Base-by-base conservation (phyloP, 2,329 filamentous ascomycete genomes). In the Parastagonospora avenae region DNA sequence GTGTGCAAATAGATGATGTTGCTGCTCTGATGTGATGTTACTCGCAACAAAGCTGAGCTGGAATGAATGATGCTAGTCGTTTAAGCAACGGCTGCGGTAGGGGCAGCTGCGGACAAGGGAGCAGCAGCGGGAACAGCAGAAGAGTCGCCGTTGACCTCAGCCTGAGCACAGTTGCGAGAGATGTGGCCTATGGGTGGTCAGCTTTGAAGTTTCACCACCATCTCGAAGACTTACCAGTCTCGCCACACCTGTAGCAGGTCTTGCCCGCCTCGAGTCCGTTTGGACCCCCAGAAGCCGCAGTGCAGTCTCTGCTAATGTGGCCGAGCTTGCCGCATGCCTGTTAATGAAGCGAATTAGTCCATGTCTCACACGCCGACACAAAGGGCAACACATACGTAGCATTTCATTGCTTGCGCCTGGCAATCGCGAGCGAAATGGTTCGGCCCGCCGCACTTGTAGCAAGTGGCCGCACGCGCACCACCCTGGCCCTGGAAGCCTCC, bases 391-490 rank as follows among this genome's bases (percentile, higher is more conserved):
- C 92, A 97, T 62, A 92, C 92, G 71, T 96, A 97, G 83, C 92
- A 97, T 81, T 97, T 97, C 91, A 96, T 96, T 58, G 92, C 91
- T 78, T 96, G 92, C 64, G 94, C 92, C 82, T 97, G 94, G 83
- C 94, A 99, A 72, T 99, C 94, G 61, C 94, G 90, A 60, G 94
- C 94, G 73, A 96, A 99, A 80, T 99, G 94, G 83, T 99, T 99
- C 53, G 94, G 94, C 30, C 93, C 85, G 65, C 85, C 85, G 62
- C 85, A 88, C 77, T 87, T 87, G 80, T 87, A 87, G 79, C 85
- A 88, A 50, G 82, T 86, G 19, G 85, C 83, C 56, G 84, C 78
- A 52, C 85, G 82, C 66, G 87, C 85, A 47, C 85, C 86, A 60
- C 86, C 86, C 64, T 82, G 81, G 60, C 86, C 86, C 64, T 82